Percentiles rank a stretch among this genome's conserved stretches.
phyloP scores from a whole-genome alignment of 345 rosid species.

The Melastoma malabathricum region DNA sequence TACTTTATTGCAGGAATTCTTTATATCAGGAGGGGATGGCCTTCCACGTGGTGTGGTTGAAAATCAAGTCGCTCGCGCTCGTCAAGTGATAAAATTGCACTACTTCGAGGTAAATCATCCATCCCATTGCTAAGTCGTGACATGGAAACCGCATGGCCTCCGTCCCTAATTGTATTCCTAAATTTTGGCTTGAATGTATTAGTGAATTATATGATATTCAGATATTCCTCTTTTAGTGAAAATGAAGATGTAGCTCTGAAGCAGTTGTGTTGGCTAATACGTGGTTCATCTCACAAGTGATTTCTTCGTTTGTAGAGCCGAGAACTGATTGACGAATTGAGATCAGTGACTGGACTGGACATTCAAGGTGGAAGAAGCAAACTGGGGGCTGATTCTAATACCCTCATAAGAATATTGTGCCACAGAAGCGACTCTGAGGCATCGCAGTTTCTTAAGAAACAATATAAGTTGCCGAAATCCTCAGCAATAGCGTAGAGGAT shows the following conservation, averaged over 20 bases:
- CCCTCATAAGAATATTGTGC: conserved; percentile 66
- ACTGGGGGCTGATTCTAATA: conserved; percentile 70
- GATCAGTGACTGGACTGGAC: conserved; percentile 42
- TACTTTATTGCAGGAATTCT: conserved; percentile 49
- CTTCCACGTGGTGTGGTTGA: conserved; percentile 97
- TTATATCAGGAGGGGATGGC: conserved; percentile 93
- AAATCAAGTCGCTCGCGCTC: conserved; percentile 80
- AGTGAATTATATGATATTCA: no score
- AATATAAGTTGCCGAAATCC: conserved; percentile 84
- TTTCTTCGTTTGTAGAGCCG: conserved; percentile 42
- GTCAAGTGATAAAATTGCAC: conserved; percentile 62
- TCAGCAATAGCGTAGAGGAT: conserved; percentile 8
- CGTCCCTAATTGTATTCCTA: no score
- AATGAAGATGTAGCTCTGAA: no score
- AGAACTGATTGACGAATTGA: conserved; percentile 73
- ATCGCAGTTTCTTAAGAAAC: conserved; percentile 79
- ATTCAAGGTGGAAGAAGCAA: conserved; percentile 51
- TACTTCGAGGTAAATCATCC: conserved; percentile 58
- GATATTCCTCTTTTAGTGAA: no score
- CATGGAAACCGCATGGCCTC: no score
- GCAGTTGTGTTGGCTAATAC: background rate
- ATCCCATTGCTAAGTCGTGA: no score
- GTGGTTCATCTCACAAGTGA: background rate
- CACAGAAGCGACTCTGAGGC: conserved; percentile 87
- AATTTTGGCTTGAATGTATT: no score